These are phyloP conservation scores for Pneumocystis carinii DNA, from an alignment of 1,139 yeast genomes.

Conservation along the genomic window DNA sequence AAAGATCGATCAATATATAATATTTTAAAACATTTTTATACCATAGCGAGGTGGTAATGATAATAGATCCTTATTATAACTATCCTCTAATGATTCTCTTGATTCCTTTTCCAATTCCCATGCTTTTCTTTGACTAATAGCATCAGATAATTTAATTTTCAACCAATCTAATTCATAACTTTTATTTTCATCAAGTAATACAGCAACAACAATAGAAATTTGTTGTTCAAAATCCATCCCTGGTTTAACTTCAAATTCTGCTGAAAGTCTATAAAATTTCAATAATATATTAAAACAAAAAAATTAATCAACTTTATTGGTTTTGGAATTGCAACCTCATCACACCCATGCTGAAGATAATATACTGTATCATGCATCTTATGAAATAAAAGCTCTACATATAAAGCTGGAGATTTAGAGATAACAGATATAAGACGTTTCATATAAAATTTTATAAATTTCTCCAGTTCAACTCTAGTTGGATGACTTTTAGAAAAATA, in stretches of 20 bases:
- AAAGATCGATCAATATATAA: background rate
- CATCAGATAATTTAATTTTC: constrained; percentile 2
- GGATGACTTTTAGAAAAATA: constrained; percentile 26
- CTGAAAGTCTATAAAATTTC: constrained; percentile 5
- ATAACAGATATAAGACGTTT: constrained; percentile 40
- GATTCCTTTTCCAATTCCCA: constrained; percentile 5
- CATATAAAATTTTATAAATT: constrained; percentile 55
- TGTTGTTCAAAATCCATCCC: constrained; percentile 7
- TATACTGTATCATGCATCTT: constrained; percentile 37
- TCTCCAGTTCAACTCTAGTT: constrained; percentile 45
- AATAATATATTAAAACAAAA: background rate
- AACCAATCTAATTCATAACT: constrained; percentile 9
- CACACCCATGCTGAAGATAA: constrained; percentile 42
- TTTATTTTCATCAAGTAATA: constrained; percentile 11
- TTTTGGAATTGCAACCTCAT: constrained; percentile 20
- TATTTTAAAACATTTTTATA: background rate
- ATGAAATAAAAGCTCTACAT: constrained; percentile 56
- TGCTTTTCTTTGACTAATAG: constrained; percentile 4
- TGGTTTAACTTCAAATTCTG: constrained; percentile 10
- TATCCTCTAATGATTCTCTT: background rate
- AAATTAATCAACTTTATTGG: background rate
- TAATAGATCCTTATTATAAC: background rate
- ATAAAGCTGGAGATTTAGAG: constrained; percentile 40
- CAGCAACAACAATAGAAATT: constrained; percentile 9
- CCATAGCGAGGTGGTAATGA: background rate